phyloP scores from a whole-genome alignment of 2,329 filamentous ascomycete species.

The Penicillium brasilianum region DNA sequence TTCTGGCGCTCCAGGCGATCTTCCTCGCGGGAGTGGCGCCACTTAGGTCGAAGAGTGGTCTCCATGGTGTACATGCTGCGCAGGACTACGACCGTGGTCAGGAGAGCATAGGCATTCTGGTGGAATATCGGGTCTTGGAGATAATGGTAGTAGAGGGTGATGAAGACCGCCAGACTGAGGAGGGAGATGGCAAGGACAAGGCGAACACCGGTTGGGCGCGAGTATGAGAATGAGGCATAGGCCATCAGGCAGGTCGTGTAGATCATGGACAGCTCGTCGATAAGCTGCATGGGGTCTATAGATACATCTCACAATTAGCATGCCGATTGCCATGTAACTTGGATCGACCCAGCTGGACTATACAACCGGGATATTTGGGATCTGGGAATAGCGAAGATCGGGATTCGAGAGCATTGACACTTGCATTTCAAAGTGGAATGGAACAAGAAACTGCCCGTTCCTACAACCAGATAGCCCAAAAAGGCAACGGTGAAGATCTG shows the following conservation, averaged over 20 bases:
- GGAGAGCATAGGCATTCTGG: slow-evolving; percentile 74
- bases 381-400: background rate
- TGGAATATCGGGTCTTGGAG: slow-evolving; percentile 83
- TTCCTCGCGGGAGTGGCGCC: slow-evolving; percentile 56
- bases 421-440: slow-evolving; percentile 67
- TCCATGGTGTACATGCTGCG: slow-evolving; percentile 82
- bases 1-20: slow-evolving; percentile 48
- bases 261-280: slow-evolving; percentile 74
- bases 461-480: slow-evolving; percentile 65
- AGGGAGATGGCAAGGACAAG: slow-evolving; percentile 63
- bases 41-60: slow-evolving; percentile 63
- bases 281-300: slow-evolving; percentile 71
- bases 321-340: background rate
- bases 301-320: slow-evolving; percentile 27
- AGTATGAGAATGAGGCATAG: slow-evolving; percentile 77
- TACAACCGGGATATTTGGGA: background rate
- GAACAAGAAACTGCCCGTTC: slow-evolving; percentile 66
- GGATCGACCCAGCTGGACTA: no score
- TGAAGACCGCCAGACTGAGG: slow-evolving; percentile 64
- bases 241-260: slow-evolving; percentile 73
- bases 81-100: slow-evolving; percentile 72
- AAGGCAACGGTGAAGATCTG: slow-evolving; percentile 74
- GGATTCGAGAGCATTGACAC: slow-evolving; percentile 25
- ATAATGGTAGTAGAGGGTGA: slow-evolving; percentile 81
- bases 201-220: slow-evolving; percentile 58